Base-by-base conservation (phyloP, 2,329 filamentous ascomycete species). In the Cercospora brassicicola region DNA sequence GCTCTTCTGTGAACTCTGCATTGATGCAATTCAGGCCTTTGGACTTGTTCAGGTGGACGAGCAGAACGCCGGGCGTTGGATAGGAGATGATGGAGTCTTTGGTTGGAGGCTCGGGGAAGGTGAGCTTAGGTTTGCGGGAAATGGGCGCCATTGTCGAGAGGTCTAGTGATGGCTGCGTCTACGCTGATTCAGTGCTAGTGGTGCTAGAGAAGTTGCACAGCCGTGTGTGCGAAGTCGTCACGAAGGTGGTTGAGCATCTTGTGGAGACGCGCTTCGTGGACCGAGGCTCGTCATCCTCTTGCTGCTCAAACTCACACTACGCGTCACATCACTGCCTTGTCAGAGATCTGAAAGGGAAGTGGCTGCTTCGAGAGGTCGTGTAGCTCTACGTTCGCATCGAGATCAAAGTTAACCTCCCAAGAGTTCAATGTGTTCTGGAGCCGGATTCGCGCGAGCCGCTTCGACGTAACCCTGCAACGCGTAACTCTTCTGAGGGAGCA, bases 11-110 rank as follows among this genome's bases (percentile, higher is more conserved):
- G 3, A 76, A 76, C 15, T 76, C 74, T 53, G 72, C 70, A 64
- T 76, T 77, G 65, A 79, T 77, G 65, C 76, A 79, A 48, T 79
- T 79, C 31, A 79, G 67, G 26, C 76, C 74, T 69, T 77, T 76
- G 1, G 78, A 76, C 57, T 77, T 69, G 63, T 79, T 78, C n/a
- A 79, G 59, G 9, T 72, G 74, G 4, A 78, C 76, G 23, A 79
- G 72, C 18, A 79, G 61, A 11, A 79, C 74, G 26, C 74, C 71
- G 53, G 75, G 72, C 2, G 75, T 72, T 31, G 77, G 78, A 51
- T 73, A 78, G n/a, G 77, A 78, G 7, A 79, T 68, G 23, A 76
- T 67, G 42, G 69, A 68, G 62, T 74, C 68, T 65, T 74, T 74
- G 62, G 71, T 72, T 4, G 69, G 60, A 4, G 74, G 75, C 36